Evolutionary conservation across 352 stramenopile species (phyloP).

Genomic region (Hyaloperonospora brassicae): DNA sequence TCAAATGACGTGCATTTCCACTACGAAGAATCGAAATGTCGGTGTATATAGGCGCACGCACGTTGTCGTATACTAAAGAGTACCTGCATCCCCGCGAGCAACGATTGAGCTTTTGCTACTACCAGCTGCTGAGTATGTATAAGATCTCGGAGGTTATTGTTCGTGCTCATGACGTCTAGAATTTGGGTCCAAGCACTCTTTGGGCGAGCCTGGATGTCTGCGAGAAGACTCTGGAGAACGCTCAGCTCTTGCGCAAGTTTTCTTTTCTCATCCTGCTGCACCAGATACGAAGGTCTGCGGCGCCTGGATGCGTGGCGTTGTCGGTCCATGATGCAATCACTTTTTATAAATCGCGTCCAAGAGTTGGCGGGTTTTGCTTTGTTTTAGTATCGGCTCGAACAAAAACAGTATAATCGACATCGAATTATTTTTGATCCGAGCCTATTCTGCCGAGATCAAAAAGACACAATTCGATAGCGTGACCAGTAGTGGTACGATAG

Average conservation of each 20-base stretch:
- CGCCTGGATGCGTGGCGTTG: neutral
- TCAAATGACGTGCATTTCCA: neutral
- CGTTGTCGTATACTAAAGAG: neutral
- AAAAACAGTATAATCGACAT: too few relatives aligned
- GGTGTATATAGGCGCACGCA: too few relatives aligned
- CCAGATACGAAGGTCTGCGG: slow-evolving; percentile 24
- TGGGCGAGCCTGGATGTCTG: slow-evolving; percentile 16
- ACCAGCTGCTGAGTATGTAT: slow-evolving; percentile 19
- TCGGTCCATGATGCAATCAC: too few relatives aligned
- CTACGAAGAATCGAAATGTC: slow-evolving; percentile 2
- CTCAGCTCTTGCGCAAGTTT: slow-evolving; percentile 16
- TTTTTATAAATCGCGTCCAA: too few relatives aligned
- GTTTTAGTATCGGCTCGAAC: too few relatives aligned
- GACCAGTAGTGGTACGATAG: too few relatives aligned
- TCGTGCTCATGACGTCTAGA: slow-evolving; percentile 11
- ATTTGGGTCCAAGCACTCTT: slow-evolving; percentile 16
- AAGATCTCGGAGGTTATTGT: slow-evolving; percentile 23
- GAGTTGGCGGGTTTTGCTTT: too few relatives aligned
- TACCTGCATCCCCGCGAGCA: slow-evolving; percentile 23
- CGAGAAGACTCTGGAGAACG: slow-evolving; percentile 15
- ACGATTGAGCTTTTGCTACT: slow-evolving; percentile 8
- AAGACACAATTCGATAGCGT: too few relatives aligned
- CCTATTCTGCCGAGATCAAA: too few relatives aligned
- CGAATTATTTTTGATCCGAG: too few relatives aligned
- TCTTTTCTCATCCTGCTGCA: slow-evolving; percentile 25